phyloP scores from a whole-genome alignment of 331 rosid genomes.

The Rhamnella rubrinervis region DNA sequence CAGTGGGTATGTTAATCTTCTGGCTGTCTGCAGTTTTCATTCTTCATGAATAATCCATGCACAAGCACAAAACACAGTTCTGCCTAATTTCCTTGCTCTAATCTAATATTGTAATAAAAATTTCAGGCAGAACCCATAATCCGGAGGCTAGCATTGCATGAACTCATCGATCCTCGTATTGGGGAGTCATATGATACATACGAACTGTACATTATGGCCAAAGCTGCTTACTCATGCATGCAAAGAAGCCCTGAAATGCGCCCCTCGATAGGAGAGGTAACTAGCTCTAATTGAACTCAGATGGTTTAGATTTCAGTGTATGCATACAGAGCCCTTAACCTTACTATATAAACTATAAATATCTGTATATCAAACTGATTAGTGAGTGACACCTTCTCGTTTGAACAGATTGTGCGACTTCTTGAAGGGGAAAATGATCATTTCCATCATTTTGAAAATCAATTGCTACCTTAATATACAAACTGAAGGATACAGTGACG shows the following conservation, averaged over 20 bases:
- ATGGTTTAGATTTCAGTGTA: neutral
- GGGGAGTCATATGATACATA: constrained; percentile 58
- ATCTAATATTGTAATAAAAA: constrained; percentile 2
- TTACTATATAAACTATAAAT: too few species aligned
- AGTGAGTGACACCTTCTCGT: neutral
- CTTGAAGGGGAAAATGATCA: constrained; percentile 73
- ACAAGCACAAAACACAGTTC: neutral
- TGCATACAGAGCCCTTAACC: neutral
- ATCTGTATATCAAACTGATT: too few species aligned
- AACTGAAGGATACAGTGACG: constrained; percentile 24
- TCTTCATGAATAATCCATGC: neutral
- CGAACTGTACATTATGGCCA: constrained; percentile 69
- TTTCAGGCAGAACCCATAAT: constrained; percentile 66
- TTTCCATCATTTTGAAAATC: constrained; percentile 47
- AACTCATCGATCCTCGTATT: constrained; percentile 65
- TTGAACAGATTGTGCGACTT: constrained; percentile 67
- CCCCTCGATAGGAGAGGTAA: constrained; percentile 79
- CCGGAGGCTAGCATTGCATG: constrained; percentile 56
- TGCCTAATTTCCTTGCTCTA: neutral
- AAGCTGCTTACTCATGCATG: constrained; percentile 65
- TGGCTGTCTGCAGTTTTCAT: neutral
- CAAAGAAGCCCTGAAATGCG: constrained; percentile 64
- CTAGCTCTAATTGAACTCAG: neutral
- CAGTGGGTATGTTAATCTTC: constrained; percentile 58
- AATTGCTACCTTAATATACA: constrained; percentile 31